A percentile compares a stretch with the other conserved stretches of the same genome.
Evolutionary conservation across 2,329 filamentous ascomycete species (phyloP).

Genomic region (Sclerotinia borealis): DNA sequence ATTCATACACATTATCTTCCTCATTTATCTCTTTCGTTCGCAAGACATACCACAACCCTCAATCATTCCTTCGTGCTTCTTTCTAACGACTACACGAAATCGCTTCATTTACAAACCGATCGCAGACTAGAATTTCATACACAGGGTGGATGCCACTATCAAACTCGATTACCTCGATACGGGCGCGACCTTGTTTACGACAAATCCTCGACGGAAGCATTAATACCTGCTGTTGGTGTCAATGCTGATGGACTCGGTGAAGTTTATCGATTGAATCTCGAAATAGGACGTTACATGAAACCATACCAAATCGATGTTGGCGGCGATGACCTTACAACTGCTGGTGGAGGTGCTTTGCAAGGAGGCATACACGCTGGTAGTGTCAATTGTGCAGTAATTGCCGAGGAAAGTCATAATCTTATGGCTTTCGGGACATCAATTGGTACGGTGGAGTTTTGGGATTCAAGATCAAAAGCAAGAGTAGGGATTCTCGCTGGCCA

Average conservation of each 20-base stretch:
- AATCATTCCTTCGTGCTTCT: constrained; percentile 89
- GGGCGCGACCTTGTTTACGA: constrained; percentile 87
- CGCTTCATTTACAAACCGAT: constrained; percentile 86
- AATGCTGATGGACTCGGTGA: constrained; percentile 83
- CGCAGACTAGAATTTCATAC: constrained; percentile 91
- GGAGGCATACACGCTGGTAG: constrained; percentile 79
- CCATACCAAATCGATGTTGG: constrained; percentile 89
- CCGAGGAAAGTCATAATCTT: constrained; percentile 83
- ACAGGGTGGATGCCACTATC: constrained; percentile 78
- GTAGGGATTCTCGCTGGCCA: constrained; percentile 69
- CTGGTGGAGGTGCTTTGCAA: constrained; percentile 70
- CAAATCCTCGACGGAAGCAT: constrained; percentile 71
- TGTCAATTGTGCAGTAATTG: constrained; percentile 82
- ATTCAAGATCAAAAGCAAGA: constrained; percentile 74
- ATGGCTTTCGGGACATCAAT: constrained; percentile 89
- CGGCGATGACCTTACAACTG: constrained; percentile 63
- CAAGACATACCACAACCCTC: constrained; percentile 83
- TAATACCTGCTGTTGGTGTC: constrained; percentile 82
- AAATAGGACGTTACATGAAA: constrained; percentile 89
- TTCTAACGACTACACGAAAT: constrained; percentile 89
- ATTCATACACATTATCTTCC: constrained; percentile 95
- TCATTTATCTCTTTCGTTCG: constrained; percentile 87
- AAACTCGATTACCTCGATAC: constrained; percentile 84
- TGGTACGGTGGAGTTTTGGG: constrained; percentile 97
- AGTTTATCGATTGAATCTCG: constrained; percentile 87